phyloP scores from a whole-genome alignment of 768 basidiomycete genomes.

The Panellus pusillus region DNA sequence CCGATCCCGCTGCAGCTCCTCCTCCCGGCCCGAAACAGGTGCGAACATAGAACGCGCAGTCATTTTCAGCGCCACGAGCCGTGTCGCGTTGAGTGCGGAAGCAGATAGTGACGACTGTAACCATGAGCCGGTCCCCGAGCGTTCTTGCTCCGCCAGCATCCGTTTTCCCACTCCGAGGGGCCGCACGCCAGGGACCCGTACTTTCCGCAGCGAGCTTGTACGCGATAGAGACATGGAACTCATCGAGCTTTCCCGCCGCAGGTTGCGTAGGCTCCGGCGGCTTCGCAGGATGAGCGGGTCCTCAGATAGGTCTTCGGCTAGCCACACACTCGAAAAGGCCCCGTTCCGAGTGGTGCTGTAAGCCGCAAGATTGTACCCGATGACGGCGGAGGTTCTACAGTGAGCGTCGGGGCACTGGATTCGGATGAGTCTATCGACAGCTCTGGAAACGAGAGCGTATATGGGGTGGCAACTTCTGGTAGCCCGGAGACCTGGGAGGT shows the following conservation, averaged over 20 bases:
- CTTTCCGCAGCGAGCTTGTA: constrained; percentile 18
- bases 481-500: constrained; percentile 14
- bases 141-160: constrained; percentile 14
- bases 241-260: constrained; percentile 28
- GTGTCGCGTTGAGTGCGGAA: constrained; percentile 5
- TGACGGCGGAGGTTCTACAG: constrained; percentile 12
- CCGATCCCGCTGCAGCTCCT: constrained; percentile 58
- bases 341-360: constrained; percentile 60
- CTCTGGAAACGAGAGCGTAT: constrained; percentile 16
- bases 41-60: constrained; percentile 35
- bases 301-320: constrained; percentile 55
- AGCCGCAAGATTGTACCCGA: constrained; percentile 45
- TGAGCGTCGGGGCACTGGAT: constrained; percentile 4
- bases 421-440: constrained; percentile 15
- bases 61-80: constrained; percentile 50
- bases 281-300: constrained; percentile 45
- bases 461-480: constrained; percentile 4
- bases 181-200: constrained; percentile 19
- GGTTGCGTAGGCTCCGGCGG: constrained; percentile 41
- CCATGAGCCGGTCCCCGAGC: constrained; percentile 1
- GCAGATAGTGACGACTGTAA: not conserved
- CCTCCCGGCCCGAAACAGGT: constrained; percentile 27
- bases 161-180: constrained; percentile 17
- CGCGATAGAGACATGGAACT: constrained; percentile 17
- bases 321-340: constrained; percentile 76